Evolutionary conservation across 2,329 filamentous ascomycete genomes (phyloP).

Genomic region (Trichoderma simmonsii): DNA sequence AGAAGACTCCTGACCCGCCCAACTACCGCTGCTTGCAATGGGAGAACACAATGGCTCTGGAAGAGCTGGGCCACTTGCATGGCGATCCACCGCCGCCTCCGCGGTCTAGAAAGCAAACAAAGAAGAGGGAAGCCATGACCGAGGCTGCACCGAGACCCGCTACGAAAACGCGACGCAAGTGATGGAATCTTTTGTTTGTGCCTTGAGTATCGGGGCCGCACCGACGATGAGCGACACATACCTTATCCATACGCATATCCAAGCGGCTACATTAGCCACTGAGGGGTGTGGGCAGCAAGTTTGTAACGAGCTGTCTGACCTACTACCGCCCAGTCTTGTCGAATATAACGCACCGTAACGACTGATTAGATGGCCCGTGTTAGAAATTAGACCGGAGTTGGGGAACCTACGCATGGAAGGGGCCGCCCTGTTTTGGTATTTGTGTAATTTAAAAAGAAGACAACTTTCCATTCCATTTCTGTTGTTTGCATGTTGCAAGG

Average conservation of each 20-base stretch:
- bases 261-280: background rate
- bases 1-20: conserved; percentile 46
- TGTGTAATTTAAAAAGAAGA: background rate
- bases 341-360: background rate
- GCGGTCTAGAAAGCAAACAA: conserved; percentile 48
- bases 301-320: conserved; percentile 16
- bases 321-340: background rate
- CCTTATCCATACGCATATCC: background rate
- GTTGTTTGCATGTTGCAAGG: background rate
- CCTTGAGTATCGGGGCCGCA: background rate
- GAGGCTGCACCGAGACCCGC: conserved; percentile 30
- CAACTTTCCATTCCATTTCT: background rate
- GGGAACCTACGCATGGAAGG: background rate
- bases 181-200: background rate
- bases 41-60: conserved; percentile 56
- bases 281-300: background rate
- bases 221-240: background rate
- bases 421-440: background rate
- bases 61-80: conserved; percentile 57
- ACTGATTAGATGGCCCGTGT: conserved; percentile 8
- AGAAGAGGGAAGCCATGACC: conserved; percentile 47
- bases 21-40: conserved; percentile 51
- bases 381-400: conserved; percentile 15
- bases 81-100: conserved; percentile 53
- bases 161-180: conserved; percentile 30